These are phyloP conservation scores for Dovyalis caffra DNA, from an alignment of 345 rosid species.

Conservation along the genomic window DNA sequence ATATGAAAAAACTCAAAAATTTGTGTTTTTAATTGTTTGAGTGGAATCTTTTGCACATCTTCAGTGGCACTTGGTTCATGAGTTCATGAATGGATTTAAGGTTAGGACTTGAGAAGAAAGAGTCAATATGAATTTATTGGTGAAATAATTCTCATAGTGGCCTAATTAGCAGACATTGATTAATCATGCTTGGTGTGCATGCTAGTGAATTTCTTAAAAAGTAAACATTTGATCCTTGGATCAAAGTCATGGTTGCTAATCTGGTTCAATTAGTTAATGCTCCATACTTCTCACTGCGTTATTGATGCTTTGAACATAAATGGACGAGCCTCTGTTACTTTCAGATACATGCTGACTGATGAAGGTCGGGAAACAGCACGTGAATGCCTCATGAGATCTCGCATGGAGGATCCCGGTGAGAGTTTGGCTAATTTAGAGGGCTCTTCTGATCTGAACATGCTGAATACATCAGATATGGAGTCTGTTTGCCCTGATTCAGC, in stretches of 20 bases:
- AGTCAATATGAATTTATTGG: neutral
- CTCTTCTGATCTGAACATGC: constrained; percentile 29
- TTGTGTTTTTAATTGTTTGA: neutral
- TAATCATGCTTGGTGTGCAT: neutral
- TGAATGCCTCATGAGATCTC: constrained; percentile 70
- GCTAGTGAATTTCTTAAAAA: neutral
- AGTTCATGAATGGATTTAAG: neutral
- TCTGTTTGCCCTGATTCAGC: constrained; percentile 24
- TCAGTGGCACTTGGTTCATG: no score
- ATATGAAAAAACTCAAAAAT: no score
- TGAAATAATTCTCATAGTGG: neutral
- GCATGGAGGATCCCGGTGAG: constrained; percentile 45
- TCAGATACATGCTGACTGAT: constrained; percentile 83
- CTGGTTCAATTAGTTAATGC: neutral
- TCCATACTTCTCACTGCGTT: neutral
- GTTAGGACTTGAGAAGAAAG: neutral
- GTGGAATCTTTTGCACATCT: neutral
- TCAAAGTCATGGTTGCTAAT: neutral
- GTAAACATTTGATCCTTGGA: neutral
- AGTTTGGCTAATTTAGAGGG: constrained; percentile 33
- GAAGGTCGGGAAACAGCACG: constrained; percentile 75
- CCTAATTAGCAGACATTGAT: neutral
- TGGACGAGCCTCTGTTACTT: neutral
- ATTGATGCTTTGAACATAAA: neutral
- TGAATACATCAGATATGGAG: constrained; percentile 25